phyloP scores from a whole-genome alignment of 179 eudicot genomes.

The Silene vulgaris region DNA sequence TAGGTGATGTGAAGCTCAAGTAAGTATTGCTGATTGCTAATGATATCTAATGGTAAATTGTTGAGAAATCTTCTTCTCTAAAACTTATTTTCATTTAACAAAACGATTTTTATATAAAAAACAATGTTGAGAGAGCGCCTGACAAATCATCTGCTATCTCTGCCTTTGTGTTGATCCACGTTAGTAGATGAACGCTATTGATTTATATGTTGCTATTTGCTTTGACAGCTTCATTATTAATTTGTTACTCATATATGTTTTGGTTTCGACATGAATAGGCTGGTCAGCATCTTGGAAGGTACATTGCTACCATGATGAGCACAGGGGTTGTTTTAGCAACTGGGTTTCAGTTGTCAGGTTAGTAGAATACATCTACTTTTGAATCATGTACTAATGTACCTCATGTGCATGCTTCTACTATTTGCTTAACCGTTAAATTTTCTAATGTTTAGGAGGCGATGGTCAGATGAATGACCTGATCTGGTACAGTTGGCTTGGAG shows the following conservation, averaged over 20 bases:
- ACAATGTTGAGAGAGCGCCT: neutral
- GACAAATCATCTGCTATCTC: neutral
- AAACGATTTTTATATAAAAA: no score
- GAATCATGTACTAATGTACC: conserved; percentile 1
- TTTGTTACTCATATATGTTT: neutral
- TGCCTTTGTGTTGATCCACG: neutral
- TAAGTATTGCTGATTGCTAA: no score
- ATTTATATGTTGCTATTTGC: neutral
- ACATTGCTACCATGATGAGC: conserved; percentile 86
- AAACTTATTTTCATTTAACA: neutral
- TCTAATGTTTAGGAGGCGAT: conserved; percentile 60
- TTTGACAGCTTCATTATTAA: neutral
- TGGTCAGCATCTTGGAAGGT: conserved; percentile 74
- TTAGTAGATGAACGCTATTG: neutral
- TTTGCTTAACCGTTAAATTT: conserved; percentile 6
- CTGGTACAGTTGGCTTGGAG: conserved; percentile 99
- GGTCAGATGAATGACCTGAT: conserved; percentile 74
- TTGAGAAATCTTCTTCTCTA: neutral
- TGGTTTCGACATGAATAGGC: conserved; percentile 32
- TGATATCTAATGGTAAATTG: no score
- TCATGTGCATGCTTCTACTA: neutral
- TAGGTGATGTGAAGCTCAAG: no score
- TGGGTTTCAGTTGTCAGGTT: conserved; percentile 91
- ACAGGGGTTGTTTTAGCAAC: conserved; percentile 68
- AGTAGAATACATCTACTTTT: conserved; percentile 15